Evolutionary conservation across 176 grass and related monocot genomes (phyloP).

Genomic region (Eragrostis nindensis): DNA sequence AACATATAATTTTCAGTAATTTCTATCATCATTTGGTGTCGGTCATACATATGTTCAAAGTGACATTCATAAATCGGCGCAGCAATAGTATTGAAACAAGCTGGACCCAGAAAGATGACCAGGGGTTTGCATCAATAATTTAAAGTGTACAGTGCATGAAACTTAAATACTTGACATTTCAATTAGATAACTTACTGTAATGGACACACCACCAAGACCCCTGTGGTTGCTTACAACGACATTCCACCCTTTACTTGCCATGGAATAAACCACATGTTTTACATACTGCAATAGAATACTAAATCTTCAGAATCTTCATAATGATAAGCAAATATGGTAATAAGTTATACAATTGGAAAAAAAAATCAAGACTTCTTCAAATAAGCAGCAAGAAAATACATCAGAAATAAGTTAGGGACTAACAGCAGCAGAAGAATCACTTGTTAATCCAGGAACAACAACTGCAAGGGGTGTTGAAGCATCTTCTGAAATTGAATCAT

Average conservation of each 20-base stretch:
- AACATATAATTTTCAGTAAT: not conserved
- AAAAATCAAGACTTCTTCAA: slow-evolving; percentile 34
- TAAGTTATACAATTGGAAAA: slow-evolving; percentile 19
- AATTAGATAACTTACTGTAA: slow-evolving; percentile 78
- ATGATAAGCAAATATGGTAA: slow-evolving; percentile 23
- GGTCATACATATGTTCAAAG: not conserved
- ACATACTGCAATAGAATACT: slow-evolving; percentile 69
- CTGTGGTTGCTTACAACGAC: slow-evolving; percentile 96
- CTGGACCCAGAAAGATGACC: slow-evolving; percentile 7
- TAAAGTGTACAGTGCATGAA: slow-evolving; percentile 29
- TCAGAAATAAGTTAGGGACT: slow-evolving; percentile 38
- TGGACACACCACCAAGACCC: slow-evolving; percentile 88
- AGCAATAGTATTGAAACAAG: not conserved
- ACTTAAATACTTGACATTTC: slow-evolving; percentile 29
- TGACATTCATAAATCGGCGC: not conserved
- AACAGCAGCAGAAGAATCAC: slow-evolving; percentile 91
- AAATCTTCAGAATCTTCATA: slow-evolving; percentile 39
- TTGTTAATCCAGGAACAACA: slow-evolving; percentile 88
- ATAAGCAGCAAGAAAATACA: slow-evolving; percentile 8
- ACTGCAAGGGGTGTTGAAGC: slow-evolving; percentile 74
- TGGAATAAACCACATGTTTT: slow-evolving; percentile 70
- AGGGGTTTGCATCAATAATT: slow-evolving; percentile 21
- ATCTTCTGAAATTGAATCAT: slow-evolving; percentile 72
- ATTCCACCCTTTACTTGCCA: slow-evolving; percentile 86
- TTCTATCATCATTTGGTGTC: not conserved